phyloP scores from a whole-genome alignment of 257 asterid genomes.

The Marsdenia floribunda region DNA sequence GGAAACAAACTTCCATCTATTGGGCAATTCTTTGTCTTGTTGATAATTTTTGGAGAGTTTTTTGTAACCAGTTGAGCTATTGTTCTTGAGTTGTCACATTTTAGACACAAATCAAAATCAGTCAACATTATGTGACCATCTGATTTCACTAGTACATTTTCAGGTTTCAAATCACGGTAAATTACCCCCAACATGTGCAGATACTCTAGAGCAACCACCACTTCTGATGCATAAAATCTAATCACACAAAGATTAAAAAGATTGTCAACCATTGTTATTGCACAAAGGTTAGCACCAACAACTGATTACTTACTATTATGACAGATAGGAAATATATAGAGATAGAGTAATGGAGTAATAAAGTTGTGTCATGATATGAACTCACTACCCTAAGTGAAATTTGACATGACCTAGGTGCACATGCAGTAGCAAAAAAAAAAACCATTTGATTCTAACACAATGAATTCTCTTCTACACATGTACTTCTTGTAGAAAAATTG shows the following conservation, averaged over 20 bases:
- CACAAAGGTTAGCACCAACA: too few species aligned
- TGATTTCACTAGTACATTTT: conserved; percentile 57
- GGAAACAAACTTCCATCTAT: conserved; percentile 17
- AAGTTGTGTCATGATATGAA: too few species aligned
- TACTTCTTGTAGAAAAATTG: too few species aligned
- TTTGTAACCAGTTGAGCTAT: conserved; percentile 43
- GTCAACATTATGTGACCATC: conserved; percentile 82
- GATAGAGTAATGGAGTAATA: too few species aligned
- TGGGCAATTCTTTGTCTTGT: background rate
- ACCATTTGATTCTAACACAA: too few species aligned
- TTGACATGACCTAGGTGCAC: too few species aligned
- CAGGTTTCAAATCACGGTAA: conserved; percentile 74
- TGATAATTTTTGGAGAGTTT: conserved; percentile 4
- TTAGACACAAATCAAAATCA: conserved; percentile 69
- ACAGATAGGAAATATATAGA: too few species aligned
- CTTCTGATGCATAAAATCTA: conserved; percentile 79
- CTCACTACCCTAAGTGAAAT: too few species aligned
- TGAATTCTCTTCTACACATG: too few species aligned
- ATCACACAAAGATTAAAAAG: background rate
- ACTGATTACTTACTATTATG: too few species aligned
- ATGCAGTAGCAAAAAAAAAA: too few species aligned
- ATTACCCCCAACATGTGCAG: conserved; percentile 71
- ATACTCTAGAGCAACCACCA: conserved; percentile 74
- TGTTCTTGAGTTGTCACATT: conserved; percentile 36
- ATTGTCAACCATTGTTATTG: background rate